These are phyloP conservation scores for Calonectria pseudoturangicola DNA, from an alignment of 2,329 filamentous ascomycete genomes.

Conservation along the genomic window DNA sequence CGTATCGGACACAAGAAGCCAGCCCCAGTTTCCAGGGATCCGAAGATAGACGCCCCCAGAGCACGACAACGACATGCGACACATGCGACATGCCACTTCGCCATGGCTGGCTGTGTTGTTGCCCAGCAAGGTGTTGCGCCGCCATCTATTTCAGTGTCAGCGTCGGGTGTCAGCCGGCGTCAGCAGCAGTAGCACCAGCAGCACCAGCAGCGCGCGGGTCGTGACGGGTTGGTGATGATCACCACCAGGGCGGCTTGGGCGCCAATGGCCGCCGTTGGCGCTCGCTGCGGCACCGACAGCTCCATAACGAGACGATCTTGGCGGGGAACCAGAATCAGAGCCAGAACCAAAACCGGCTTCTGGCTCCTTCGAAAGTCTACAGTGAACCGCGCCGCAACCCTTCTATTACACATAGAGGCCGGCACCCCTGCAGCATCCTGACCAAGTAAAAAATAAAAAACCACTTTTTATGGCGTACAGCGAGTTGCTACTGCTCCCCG, in stretches of 20 bases:
- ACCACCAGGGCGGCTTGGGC: slow-evolving; percentile 39
- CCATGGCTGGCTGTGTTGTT: slow-evolving; percentile 34
- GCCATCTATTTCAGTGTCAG: slow-evolving; percentile 45
- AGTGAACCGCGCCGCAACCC: slow-evolving; percentile 25
- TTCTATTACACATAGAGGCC: slow-evolving; percentile 2
- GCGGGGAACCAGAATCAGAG: slow-evolving; percentile 25
- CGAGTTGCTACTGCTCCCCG: slow-evolving; percentile 19
- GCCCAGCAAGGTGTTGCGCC: slow-evolving; percentile 42
- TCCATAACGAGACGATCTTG: slow-evolving; percentile 6
- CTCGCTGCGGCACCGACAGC: slow-evolving; percentile 26
- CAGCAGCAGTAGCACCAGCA: slow-evolving; percentile 36
- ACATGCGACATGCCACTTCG: slow-evolving; percentile 32
- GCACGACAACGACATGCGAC: slow-evolving; percentile 28
- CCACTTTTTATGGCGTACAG: slow-evolving; percentile 29
- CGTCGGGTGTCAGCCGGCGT: slow-evolving; percentile 50
- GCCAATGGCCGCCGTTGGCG: slow-evolving; percentile 39
- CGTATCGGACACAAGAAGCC: slow-evolving; percentile 29
- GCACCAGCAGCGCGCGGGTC: slow-evolving; percentile 14
- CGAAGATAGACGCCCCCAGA: slow-evolving; percentile 27
- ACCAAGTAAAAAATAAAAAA: slow-evolving; percentile 12
- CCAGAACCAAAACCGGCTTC: slow-evolving; percentile 24
- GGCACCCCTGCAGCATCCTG: slow-evolving; percentile 32
- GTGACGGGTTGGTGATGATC: slow-evolving; percentile 46
- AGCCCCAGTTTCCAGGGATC: slow-evolving; percentile 30
- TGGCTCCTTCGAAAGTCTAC: slow-evolving; percentile 21